Percentiles rank a stretch among this genome's conserved stretches.
Conservation (phyloP, 2,329 filamentous ascomycete genomes). For the Botrytis sinoallii region DNA sequence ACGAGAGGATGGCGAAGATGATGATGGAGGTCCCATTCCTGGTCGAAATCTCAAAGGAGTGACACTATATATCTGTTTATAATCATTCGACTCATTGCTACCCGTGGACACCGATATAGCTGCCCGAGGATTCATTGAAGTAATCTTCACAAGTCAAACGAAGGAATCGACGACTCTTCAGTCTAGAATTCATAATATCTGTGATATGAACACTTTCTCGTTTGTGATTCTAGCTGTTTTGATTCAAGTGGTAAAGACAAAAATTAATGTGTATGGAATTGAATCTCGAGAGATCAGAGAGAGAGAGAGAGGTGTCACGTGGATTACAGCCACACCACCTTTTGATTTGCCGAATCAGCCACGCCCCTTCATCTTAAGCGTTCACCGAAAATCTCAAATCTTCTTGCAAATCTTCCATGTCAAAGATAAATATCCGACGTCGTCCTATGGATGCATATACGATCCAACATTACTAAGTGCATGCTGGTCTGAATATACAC, state of each 20-base stretch:
- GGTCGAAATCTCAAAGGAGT: neutral
- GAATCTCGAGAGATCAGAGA: neutral
- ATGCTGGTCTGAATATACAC: neutral
- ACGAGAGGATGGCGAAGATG: no score
- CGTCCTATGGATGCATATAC: neutral
- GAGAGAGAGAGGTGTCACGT: neutral
- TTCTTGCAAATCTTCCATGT: neutral
- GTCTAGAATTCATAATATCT: neutral
- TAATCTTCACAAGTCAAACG: neutral
- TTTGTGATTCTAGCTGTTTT: neutral
- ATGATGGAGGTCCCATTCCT: no score
- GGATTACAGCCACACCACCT: accelerated
- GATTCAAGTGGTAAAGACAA: neutral
- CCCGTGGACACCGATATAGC: no score
- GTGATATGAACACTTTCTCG: neutral
- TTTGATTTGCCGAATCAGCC: neutral
- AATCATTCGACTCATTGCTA: neutral
- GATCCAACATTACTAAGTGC: neutral
- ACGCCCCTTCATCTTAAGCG: neutral
- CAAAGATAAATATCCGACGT: neutral
- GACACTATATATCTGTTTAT: neutral
- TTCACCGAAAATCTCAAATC: neutral
- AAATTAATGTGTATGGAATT: neutral
- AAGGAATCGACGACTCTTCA: neutral
- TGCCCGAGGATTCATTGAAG: neutral